These are phyloP conservation scores for Pterocarpus macrocarpus DNA, from an alignment of 306 rosid genomes.

Conservation along the genomic window DNA sequence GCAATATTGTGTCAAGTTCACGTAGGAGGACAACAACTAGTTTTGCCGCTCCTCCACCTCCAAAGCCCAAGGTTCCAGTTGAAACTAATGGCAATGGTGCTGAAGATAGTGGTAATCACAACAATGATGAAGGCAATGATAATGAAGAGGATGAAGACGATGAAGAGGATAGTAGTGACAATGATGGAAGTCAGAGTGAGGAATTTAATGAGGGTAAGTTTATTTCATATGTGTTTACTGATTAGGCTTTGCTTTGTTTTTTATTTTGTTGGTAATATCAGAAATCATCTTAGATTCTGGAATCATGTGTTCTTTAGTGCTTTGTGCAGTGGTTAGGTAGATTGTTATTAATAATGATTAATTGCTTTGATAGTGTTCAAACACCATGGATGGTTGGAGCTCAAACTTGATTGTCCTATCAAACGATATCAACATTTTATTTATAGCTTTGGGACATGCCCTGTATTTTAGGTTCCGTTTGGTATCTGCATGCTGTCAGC, in stretches of 20 bases:
- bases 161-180: constrained; percentile 51
- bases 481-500: neutral
- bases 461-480: constrained; percentile 31
- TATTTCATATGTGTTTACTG: neutral
- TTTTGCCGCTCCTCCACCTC: constrained; percentile 81
- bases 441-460: constrained; percentile 6
- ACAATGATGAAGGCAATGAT: constrained; percentile 50
- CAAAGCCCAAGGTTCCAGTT: constrained; percentile 74
- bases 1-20: constrained; percentile 88
- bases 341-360: constrained; percentile 3
- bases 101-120: constrained; percentile 57
- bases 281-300: constrained; percentile 35
- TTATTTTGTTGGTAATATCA: constrained; percentile 33
- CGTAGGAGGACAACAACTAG: constrained; percentile 83
- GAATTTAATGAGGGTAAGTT: constrained; percentile 73
- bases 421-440: constrained; percentile 1
- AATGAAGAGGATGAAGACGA: constrained; percentile 69
- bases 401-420: constrained; percentile 13
- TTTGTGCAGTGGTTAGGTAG: constrained; percentile 28
- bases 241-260: constrained; percentile 11
- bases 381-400: constrained; percentile 24
- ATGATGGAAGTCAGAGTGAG: constrained; percentile 77
- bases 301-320: constrained; percentile 19
- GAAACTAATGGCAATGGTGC: constrained; percentile 64
- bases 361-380: constrained; percentile 36